Conservation (phyloP, 805 yeast species). For the Nematodospora valgi region DNA sequence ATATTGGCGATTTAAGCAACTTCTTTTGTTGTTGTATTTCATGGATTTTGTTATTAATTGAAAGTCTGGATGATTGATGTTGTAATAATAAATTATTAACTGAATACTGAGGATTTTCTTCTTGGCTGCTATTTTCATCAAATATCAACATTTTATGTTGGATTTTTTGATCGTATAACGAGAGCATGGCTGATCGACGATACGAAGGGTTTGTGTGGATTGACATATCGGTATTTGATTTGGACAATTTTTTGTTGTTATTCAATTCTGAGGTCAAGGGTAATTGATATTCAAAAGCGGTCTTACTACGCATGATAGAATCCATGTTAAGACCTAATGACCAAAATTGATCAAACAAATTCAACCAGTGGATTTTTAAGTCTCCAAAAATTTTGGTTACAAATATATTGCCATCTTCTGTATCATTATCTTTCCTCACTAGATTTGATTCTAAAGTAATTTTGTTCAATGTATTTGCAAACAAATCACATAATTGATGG, state of each 20-base stretch:
- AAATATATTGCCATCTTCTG: constrained; percentile 14
- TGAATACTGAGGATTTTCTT: constrained; percentile 38
- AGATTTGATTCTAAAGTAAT: constrained; percentile 29
- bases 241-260: constrained; percentile 19
- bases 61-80: constrained; percentile 34
- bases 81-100: constrained; percentile 35
- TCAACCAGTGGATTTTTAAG: constrained; percentile 40
- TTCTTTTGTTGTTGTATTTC: constrained; percentile 16
- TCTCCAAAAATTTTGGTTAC: constrained; percentile 36
- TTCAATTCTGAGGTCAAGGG: constrained; percentile 26
- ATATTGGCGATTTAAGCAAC: constrained; percentile 7
- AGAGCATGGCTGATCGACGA: constrained; percentile 44
- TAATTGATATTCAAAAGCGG: constrained; percentile 13
- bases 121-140: constrained; percentile 19
- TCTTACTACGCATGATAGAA: constrained; percentile 10
- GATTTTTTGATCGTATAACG: constrained; percentile 36
- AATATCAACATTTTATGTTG: constrained; percentile 33
- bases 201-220: constrained; percentile 43
- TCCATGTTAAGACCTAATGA: constrained; percentile 19
- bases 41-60: constrained; percentile 27
- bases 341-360: constrained; percentile 32
- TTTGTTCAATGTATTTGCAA: constrained; percentile 49
- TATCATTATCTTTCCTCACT: constrained; percentile 10
- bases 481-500: constrained; percentile 29
- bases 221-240: constrained; percentile 34